Percentiles rank a stretch among this genome's conserved stretches.
phyloP scores from a whole-genome alignment of 176 grass and related monocot genomes.

The Luzula sylvatica region DNA sequence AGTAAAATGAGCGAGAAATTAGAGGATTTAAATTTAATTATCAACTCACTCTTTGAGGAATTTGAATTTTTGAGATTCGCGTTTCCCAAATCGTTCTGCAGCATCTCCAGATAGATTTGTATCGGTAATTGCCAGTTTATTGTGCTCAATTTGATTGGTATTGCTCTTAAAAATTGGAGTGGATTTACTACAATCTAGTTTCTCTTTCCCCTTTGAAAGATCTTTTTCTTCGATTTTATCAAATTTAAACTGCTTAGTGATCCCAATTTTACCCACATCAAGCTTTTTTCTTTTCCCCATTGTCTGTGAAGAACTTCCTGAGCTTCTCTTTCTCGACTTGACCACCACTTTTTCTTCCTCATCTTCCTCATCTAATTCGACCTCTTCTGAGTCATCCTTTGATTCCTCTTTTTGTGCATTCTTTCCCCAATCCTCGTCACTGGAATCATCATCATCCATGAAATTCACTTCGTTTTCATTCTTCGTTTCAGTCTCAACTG shows the following conservation, averaged over 20 bases:
- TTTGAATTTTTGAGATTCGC: slow-evolving; percentile 67
- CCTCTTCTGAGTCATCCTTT: slow-evolving; percentile 53
- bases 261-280: slow-evolving; percentile 49
- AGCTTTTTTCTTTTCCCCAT: slow-evolving; percentile 63
- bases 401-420: slow-evolving; percentile 18
- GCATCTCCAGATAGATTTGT: slow-evolving; percentile 45
- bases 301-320: slow-evolving; percentile 5
- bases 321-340: slow-evolving; percentile 27
- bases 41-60: slow-evolving; percentile 69
- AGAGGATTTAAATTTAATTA: background rate
- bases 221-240: slow-evolving; percentile 13
- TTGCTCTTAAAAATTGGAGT: background rate
- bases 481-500: slow-evolving; percentile 16
- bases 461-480: slow-evolving; percentile 11
- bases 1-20: slow-evolving; percentile 3
- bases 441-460: slow-evolving; percentile 35
- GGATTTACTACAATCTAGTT: background rate
- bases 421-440: slow-evolving; percentile 64
- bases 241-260: slow-evolving; percentile 69
- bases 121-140: slow-evolving; percentile 13
- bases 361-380: slow-evolving; percentile 47
- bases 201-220: background rate
- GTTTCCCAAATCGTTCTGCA: slow-evolving; percentile 59
- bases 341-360: slow-evolving; percentile 27
- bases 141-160: slow-evolving; percentile 29